Evolutionary conservation across 345 rosid species (phyloP).

Genomic region (Sapria himalayana): DNA sequence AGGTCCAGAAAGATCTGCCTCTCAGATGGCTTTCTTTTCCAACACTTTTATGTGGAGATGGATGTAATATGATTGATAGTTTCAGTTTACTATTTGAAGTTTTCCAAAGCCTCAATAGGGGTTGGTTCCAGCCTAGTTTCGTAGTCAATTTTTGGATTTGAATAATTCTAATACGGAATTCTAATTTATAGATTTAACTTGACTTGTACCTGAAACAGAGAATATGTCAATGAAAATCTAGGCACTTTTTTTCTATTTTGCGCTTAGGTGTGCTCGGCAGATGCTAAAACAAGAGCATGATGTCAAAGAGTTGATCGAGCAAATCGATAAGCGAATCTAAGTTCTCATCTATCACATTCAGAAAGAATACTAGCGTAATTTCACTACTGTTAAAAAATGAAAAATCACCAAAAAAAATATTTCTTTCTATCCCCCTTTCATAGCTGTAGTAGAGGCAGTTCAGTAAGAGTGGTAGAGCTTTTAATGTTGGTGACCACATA

Average conservation of each 20-base stretch:
- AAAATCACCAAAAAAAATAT: no score
- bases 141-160: no score
- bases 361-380: conserved; percentile 31
- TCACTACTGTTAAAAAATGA: no score
- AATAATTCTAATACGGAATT: neutral
- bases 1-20: conserved; percentile 39
- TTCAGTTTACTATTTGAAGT: conserved; percentile 12
- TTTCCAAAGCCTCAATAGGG: neutral
- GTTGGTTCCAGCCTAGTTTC: no score
- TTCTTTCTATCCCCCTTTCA: no score
- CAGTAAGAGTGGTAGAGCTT: no score
- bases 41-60: conserved; percentile 44
- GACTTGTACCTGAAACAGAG: conserved; percentile 10
- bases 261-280: conserved; percentile 32
- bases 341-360: conserved; percentile 35
- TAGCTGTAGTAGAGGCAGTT: no score
- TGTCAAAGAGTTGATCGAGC: conserved; percentile 28
- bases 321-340: conserved; percentile 23
- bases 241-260: conserved; percentile 36
- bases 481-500: no score
- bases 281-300: conserved; percentile 33
- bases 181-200: neutral
- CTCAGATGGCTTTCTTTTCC: conserved; percentile 41
- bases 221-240: conserved; percentile 37
- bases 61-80: conserved; percentile 49